Evolutionary conservation across 1,284 basidiomycete genomes (phyloP), one percentile per base, ranked within the genome.

Genomic region (Malassezia japonica): DNA sequence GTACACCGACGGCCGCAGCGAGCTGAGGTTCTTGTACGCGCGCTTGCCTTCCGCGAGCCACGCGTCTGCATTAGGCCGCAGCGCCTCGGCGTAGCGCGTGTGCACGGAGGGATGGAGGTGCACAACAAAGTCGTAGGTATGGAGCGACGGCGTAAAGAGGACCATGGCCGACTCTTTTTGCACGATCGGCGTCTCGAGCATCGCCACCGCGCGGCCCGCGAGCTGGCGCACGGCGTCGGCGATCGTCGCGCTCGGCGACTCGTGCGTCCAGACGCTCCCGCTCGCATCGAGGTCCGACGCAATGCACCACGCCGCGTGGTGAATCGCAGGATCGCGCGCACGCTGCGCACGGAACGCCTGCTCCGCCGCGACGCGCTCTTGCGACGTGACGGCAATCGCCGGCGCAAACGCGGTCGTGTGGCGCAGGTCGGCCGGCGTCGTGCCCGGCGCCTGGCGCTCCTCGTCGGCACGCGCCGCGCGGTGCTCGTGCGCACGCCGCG

Each of bases 121-220:
- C 29, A 98, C 77, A 20, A 94, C 62, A 61, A 94, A 81, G 64
- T 95, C 86, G 71, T 94, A 98, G 66, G 90, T 84, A 8, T 80
- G 76, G 0, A 81, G 79, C 0, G 90, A 85, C 60, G 94, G 88
- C 8, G 80, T 76, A 75, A 96, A 94, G 41, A 96, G 77, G 16
- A 80, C 77, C 84, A 90, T 61, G 15, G 59, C 36, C 3, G 54
- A 32, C 1, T 48, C 47, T 7, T n/a, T 27, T 13, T 39, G 28
- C 34, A 21, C 28, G 13, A 29, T n/a, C 28, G 34, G 28, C 57
- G 51, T 39, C 33, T 60, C 58, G 2, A 67, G 48, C 7, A 62
- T 44, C 9, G 13, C 15, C 16, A 60, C 48, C 1, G 61, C 65
- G 50, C 39, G 65, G 44, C 25, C 56, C 40, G 46, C 66, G 51